Conservation (phyloP, 352 stramenopile genomes). For the Lagenidium giganteum region DNA sequence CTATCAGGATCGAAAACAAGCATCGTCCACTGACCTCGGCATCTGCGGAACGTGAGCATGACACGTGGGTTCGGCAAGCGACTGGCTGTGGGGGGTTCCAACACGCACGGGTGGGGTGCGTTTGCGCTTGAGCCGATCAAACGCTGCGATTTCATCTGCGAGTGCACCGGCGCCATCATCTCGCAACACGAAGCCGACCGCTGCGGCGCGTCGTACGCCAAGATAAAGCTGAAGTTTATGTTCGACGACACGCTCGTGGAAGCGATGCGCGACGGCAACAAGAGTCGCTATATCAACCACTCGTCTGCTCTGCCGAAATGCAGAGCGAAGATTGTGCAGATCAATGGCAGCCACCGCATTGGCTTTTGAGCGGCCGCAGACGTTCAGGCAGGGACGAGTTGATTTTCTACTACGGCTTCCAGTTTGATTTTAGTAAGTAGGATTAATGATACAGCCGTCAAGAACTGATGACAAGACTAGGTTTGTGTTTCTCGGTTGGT, state of each 20-base stretch:
- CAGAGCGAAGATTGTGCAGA: constrained; percentile 68
- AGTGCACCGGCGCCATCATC: constrained; percentile 57
- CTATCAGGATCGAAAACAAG: constrained; percentile 27
- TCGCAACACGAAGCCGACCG: constrained; percentile 70
- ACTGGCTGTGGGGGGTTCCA: constrained; percentile 50
- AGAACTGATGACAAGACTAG: too few relatives aligned
- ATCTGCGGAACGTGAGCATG: constrained; percentile 73
- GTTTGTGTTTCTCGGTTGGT: too few relatives aligned
- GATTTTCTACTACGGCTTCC: constrained; percentile 70
- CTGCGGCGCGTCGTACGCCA: constrained; percentile 82
- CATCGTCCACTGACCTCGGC: constrained; percentile 37
- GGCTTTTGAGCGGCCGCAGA: constrained; percentile 89
- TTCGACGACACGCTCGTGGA: constrained; percentile 91
- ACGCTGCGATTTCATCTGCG: constrained; percentile 62
- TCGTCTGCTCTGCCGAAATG: constrained; percentile 63
- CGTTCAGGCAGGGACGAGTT: constrained; percentile 81
- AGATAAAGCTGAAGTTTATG: constrained; percentile 83
- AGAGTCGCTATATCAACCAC: constrained; percentile 90
- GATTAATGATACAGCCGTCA: too few relatives aligned
- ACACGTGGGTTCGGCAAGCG: constrained; percentile 53
- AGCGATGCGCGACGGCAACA: constrained; percentile 90
- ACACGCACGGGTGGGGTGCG: constrained; percentile 56
- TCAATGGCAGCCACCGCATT: constrained; percentile 86
- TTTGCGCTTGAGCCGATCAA: constrained; percentile 62
- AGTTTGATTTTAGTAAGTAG: too few relatives aligned